Evolutionary conservation across 495 filamentous ascomycete genomes (phyloP).

Genomic region (Penicillium antarcticum): DNA sequence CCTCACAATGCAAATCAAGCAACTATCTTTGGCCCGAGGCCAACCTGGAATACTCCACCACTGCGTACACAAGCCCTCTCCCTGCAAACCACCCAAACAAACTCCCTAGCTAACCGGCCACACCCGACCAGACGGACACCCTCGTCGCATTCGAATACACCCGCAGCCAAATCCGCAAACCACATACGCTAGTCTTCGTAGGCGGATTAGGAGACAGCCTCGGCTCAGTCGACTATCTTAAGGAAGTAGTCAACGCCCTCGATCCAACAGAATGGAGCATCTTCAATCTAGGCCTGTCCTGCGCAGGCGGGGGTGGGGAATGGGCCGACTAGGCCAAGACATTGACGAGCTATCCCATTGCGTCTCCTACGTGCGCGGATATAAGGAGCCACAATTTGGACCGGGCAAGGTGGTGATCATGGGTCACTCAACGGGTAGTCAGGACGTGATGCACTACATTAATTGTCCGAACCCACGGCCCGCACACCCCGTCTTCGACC

Average conservation of each 20-base stretch:
- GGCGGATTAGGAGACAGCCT: slow-evolving; percentile 65
- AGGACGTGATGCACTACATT: slow-evolving; percentile 78
- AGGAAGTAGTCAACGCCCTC: slow-evolving; percentile 43
- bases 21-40: slow-evolving; percentile 15
- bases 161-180: slow-evolving; percentile 19
- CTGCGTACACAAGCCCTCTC: slow-evolving; percentile 10
- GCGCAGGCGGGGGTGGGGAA: slow-evolving; percentile 68
- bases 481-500: slow-evolving; percentile 30
- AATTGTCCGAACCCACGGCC: slow-evolving; percentile 33
- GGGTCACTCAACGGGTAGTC: slow-evolving; percentile 83
- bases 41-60: slow-evolving; percentile 27
- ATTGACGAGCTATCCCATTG: slow-evolving; percentile 62
- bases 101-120: neutral
- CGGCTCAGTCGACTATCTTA: slow-evolving; percentile 55
- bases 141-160: slow-evolving; percentile 29
- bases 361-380: slow-evolving; percentile 59
- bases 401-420: slow-evolving; percentile 40
- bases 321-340: slow-evolving; percentile 59
- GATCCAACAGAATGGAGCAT: slow-evolving; percentile 56
- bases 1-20: slow-evolving; percentile 21
- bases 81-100: neutral
- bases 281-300: slow-evolving; percentile 53
- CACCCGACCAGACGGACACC: slow-evolving; percentile 12
- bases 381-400: slow-evolving; percentile 24
- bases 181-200: slow-evolving; percentile 27